Percentiles rank a stretch among this genome's conserved stretches.
phyloP scores from a whole-genome alignment of 1,139 yeast genomes.

The Taphrina flavorubra region DNA sequence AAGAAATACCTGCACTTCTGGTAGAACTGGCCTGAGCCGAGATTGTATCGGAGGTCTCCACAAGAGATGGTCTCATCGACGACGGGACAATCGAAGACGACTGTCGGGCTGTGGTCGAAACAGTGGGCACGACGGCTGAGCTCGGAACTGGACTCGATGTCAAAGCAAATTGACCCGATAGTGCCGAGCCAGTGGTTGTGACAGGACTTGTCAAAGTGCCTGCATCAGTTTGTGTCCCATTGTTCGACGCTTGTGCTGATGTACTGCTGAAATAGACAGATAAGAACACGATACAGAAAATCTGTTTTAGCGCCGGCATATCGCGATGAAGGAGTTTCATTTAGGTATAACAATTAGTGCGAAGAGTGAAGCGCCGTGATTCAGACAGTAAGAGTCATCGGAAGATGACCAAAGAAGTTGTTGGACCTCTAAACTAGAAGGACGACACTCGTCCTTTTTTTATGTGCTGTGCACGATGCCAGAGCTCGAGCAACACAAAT shows the following conservation, averaged over 20 bases:
- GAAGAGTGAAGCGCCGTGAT: not conserved
- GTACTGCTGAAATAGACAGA: not conserved
- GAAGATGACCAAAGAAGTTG: too few relatives aligned
- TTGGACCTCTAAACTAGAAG: too few relatives aligned
- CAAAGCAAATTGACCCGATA: not conserved
- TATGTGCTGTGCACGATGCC: too few relatives aligned
- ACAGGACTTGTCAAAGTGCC: not conserved
- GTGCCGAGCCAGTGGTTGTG: not conserved
- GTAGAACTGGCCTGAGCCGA: not conserved
- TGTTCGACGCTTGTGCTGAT: not conserved
- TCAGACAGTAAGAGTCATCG: too few relatives aligned
- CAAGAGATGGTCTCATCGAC: not conserved
- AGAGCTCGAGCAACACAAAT: too few relatives aligned
- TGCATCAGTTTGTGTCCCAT: slow-evolving; percentile 5
- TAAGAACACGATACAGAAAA: not conserved
- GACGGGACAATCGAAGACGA: not conserved
- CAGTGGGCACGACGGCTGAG: not conserved
- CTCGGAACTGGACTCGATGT: slow-evolving; percentile 1
- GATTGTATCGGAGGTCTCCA: not conserved
- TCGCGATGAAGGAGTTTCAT: not conserved
- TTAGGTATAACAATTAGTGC: not conserved
- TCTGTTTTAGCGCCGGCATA: not conserved
- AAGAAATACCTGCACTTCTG: not conserved
- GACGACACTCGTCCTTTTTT: too few relatives aligned
- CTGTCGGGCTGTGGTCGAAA: not conserved